Evolutionary conservation across 2,329 filamentous ascomycete species (phyloP), one percentile per base, ranked within the genome.

Genomic region (Corinectria fuckeliana): DNA sequence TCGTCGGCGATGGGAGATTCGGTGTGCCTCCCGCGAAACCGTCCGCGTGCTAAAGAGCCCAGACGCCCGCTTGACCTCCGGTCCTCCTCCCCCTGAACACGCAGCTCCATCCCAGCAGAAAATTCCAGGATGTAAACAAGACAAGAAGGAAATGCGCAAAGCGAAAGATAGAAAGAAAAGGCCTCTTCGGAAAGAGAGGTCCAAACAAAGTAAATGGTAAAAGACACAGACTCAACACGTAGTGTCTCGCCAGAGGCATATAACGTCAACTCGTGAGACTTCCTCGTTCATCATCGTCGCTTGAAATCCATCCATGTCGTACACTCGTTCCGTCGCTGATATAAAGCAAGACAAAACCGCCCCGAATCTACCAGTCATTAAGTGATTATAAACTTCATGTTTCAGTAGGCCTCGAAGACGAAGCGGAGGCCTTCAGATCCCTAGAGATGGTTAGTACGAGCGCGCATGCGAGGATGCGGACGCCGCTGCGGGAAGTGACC

Each of bases 391-490:
- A 28, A 34, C 45, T 49, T 49, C 32, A 18, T 36, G 25, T 13
- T 47, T 61, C 53, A 72, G 44, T 64, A 69, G n/a, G 63, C 54
- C 50, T 75, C 72, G 32, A 77, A 68, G 16, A 72, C 62, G 54
- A 77, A 69, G 28, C 73, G 74, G 45, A 77, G 60, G 5, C 72
- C 74, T 52, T 76, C 72, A 18, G 71, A 71, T 49, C 72, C 72
- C 72, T 73, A 14, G 11, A n/a, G 14, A 5, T n/a, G 23, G 61
- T 67, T 61, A 62, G 61, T 47, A 49, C 38, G 2, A 21, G 25
- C 25, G 51, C 6, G 18, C 2, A 5, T 10, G n/a, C 7, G 13
- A n/a, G 20, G 30, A 25, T 8, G 4, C 8, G 20, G 14, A 13
- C 25, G 4, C 13, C 34, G 13, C 6, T 8, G 9, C 41, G 3